Percentiles rank a stretch among this genome's conserved stretches.
phyloP scores from a whole-genome alignment of 306 rosid genomes.

The Canavalia gladiata region DNA sequence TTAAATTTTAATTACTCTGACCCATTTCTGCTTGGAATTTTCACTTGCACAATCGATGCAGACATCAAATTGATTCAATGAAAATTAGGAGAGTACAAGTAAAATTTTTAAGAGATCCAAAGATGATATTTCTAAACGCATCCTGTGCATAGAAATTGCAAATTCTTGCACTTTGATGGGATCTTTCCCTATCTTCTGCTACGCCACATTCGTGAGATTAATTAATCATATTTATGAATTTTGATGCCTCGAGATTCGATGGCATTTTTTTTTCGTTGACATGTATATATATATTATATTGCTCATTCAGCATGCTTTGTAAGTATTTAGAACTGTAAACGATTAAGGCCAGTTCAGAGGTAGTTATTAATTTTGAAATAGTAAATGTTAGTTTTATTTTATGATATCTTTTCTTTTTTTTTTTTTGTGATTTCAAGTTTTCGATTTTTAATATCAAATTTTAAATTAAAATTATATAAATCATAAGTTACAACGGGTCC shows the following conservation, averaged over 20 bases:
- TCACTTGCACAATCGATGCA: slow-evolving; percentile 6
- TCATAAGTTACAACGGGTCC: too few relatives aligned
- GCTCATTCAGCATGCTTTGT: too few relatives aligned
- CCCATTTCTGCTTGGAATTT: slow-evolving; percentile 33
- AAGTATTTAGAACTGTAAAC: too few relatives aligned
- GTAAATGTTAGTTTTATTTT: background rate
- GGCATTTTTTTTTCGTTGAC: background rate
- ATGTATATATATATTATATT: too few relatives aligned
- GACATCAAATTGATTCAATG: background rate
- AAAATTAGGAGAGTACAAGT: background rate
- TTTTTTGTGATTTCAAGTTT: too few relatives aligned
- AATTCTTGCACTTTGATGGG: slow-evolving; percentile 10
- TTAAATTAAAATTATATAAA: too few relatives aligned
- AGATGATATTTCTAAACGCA: background rate
- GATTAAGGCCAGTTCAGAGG: too few relatives aligned
- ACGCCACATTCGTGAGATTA: background rate
- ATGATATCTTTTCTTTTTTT: too few relatives aligned
- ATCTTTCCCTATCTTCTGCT: slow-evolving; percentile 3
- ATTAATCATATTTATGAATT: background rate
- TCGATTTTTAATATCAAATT: too few relatives aligned
- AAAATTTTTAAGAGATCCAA: background rate
- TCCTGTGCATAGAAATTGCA: background rate
- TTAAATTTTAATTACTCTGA: background rate
- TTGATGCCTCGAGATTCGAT: background rate
- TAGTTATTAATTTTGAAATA: too few relatives aligned